Evolutionary conservation across 192 early-diverging fungal species (phyloP), one percentile per base, ranked within the genome.

Genomic region (Coemansia sp.): DNA sequence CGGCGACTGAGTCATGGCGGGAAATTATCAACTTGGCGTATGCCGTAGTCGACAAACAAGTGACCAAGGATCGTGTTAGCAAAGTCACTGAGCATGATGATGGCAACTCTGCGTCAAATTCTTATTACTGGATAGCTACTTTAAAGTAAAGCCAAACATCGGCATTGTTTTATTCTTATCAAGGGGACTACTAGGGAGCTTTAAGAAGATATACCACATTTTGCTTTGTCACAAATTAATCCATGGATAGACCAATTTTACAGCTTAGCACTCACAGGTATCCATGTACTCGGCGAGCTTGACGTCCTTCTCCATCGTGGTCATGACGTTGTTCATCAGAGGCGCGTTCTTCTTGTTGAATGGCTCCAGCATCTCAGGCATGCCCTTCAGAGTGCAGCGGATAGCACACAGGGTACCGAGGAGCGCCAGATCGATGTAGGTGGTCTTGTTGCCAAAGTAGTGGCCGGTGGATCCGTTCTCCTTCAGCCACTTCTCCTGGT

Each of bases 401-500:
- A 46, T 65, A 9, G 70, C 62, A 22, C 36, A 55, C 15, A 62
- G 15, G 29, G 55, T 58, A 12, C 55, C 55, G 16, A 58, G 15
- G 3, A 31, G 18, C 15, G 65, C 73, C 5, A 79, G 15, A 64
- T 88, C 87, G 18, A 79, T 70, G 22, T 80, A 68, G 6, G 85
- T 83, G 2, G 53, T 73, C 38, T 70, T 55, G 38, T 70, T 65
- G 43, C 87, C 85, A 60, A 89, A 73, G 46, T 83, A 87, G 49
- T 89, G 87, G 0, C 88, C 86, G 34, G 83, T 89, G 29, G 72
- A 69, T 0, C 88, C 88, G 55, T 89, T 88, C 39, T 86, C 77
- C 33, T 58, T 60, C 64, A 88, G 61, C 13, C 81, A 55, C 31
- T 75, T 68, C 39, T 85, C 83, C 40, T 88, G 88, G 16, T 74